A percentile compares a stretch with the other conserved stretches of the same genome.
Conservation (phyloP, 345 rosid genomes). For the Citropsis articulata region DNA sequence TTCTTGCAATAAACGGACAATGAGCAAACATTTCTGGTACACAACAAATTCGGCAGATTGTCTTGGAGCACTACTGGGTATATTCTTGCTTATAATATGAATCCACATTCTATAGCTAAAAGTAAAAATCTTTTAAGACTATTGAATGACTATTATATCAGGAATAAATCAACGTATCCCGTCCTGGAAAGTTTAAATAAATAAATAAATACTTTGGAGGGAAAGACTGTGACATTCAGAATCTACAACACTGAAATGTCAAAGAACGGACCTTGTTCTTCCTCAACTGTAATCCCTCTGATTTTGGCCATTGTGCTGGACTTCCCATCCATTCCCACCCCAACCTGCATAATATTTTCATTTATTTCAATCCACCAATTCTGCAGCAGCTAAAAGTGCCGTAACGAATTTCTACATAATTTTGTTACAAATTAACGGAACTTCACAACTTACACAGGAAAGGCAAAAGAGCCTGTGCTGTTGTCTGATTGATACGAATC, state of each 20-base stretch:
- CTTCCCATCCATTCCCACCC: constrained; percentile 70
- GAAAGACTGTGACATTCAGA: constrained; percentile 13
- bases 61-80: neutral
- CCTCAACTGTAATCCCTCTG: constrained; percentile 44
- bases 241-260: constrained; percentile 62
- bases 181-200: neutral
- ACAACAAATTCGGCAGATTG: neutral
- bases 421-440: neutral
- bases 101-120: too few species aligned
- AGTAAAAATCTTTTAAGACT: too few species aligned
- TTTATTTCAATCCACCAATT: neutral
- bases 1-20: neutral
- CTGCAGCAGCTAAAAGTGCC: neutral
- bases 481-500: constrained; percentile 51
- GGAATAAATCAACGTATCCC: neutral
- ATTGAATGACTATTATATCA: neutral
- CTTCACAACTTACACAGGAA: constrained; percentile 55
- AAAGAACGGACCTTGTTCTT: constrained; percentile 39
- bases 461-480: constrained; percentile 64
- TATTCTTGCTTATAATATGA: too few species aligned
- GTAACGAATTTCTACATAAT: neutral
- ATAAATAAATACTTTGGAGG: neutral
- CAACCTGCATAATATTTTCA: constrained; percentile 35
- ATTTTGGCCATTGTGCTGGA: constrained; percentile 69
- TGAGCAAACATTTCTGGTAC: neutral